These are phyloP conservation scores for Zasmidium citrigriseum DNA, from an alignment of 2,329 filamentous ascomycete genomes.

Conservation along the genomic window DNA sequence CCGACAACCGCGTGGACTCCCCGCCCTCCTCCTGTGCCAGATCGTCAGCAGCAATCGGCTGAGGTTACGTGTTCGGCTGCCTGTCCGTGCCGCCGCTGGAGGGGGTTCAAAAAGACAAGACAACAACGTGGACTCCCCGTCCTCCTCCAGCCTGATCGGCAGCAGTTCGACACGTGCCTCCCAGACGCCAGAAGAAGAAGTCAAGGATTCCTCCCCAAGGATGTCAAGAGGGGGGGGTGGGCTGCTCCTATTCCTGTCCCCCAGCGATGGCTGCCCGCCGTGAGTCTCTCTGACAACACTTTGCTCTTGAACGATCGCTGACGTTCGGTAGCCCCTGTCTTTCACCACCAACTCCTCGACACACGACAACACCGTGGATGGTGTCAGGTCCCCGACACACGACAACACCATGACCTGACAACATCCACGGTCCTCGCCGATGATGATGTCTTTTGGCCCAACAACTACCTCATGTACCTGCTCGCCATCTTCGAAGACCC, in stretches of 20 bases:
- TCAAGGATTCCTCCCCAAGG: too few relatives aligned
- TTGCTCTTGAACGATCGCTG: too few relatives aligned
- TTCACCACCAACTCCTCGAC: too few relatives aligned
- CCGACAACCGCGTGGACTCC: background rate
- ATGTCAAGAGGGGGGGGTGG: too few relatives aligned
- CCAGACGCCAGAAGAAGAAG: too few relatives aligned
- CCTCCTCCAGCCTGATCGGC: background rate
- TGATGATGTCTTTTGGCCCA: conserved; percentile 39
- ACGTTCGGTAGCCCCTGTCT: too few relatives aligned
- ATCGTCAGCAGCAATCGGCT: background rate
- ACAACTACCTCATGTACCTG: conserved; percentile 33
- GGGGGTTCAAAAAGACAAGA: background rate
- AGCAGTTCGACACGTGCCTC: background rate
- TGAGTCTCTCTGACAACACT: too few relatives aligned
- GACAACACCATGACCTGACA: too few relatives aligned
- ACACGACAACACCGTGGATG: too few relatives aligned
- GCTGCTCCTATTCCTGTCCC: too few relatives aligned
- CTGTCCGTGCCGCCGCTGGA: background rate
- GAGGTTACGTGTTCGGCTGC: background rate
- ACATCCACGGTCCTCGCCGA: conserved; percentile 38
- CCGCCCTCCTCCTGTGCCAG: background rate
- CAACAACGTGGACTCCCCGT: background rate
- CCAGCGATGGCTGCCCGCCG: too few relatives aligned
- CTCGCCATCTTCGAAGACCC: conserved; percentile 45
- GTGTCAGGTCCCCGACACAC: too few relatives aligned